Evolutionary conservation across 352 stramenopile genomes (phyloP).

Genomic region (Phytophthora rubi): DNA sequence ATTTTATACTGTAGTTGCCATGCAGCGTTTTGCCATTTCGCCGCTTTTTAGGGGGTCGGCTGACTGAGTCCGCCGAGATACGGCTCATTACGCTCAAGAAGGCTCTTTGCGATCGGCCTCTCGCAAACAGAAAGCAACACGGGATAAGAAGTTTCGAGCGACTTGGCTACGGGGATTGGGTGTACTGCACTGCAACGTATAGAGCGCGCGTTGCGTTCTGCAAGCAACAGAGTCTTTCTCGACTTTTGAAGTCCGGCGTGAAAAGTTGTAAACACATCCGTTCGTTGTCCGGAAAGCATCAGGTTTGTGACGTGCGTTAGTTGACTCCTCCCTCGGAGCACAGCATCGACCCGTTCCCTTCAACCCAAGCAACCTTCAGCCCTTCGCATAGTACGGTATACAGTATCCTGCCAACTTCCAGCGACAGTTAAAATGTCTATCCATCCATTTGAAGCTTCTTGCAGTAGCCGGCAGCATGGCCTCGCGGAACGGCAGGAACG

Average conservation of each 20-base stretch:
- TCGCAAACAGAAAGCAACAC: neutral
- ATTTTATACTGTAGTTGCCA: too few relatives aligned
- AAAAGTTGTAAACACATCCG: too few relatives aligned
- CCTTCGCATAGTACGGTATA: neutral
- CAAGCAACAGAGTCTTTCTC: neutral
- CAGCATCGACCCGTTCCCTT: neutral
- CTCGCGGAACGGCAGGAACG: too few relatives aligned
- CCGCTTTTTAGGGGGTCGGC: too few relatives aligned
- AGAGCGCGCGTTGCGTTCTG: neutral
- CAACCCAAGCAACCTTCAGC: neutral
- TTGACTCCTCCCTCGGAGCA: neutral
- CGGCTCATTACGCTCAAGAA: neutral
- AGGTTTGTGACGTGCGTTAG: too few relatives aligned
- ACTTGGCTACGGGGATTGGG: neutral
- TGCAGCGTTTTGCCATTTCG: too few relatives aligned
- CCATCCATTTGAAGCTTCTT: neutral
- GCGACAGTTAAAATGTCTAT: too few relatives aligned
- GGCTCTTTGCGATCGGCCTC: conserved; percentile 2
- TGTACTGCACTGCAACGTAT: neutral
- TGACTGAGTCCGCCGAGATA: too few relatives aligned
- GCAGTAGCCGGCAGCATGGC: neutral
- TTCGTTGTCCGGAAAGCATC: neutral
- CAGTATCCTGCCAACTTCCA: neutral
- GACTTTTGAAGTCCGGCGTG: neutral
- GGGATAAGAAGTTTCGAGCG: neutral